Percentiles rank a stretch among this genome's conserved stretches.
Conservation (phyloP, 345 rosid species). For the Eucalyptus cloeziana region DNA sequence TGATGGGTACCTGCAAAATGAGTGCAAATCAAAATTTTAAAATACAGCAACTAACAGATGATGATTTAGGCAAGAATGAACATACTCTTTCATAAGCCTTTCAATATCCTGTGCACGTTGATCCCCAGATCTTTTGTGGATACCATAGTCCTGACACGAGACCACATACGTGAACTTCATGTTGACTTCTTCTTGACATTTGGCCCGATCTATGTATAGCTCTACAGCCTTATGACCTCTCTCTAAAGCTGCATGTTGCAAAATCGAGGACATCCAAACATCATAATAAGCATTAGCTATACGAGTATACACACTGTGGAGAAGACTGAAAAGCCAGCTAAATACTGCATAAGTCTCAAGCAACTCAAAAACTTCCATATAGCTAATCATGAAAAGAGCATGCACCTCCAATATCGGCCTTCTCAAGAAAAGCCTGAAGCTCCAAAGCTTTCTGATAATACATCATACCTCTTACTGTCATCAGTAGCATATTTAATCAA, state of each 20-base stretch:
- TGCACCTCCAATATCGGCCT: conserved; percentile 83
- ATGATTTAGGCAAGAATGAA: neutral
- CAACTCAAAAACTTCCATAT: neutral
- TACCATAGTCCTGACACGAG: conserved; percentile 91
- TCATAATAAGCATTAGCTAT: neutral
- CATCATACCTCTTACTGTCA: conserved; percentile 95
- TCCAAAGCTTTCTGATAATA: conserved; percentile 90
- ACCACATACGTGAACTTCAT: conserved; percentile 96
- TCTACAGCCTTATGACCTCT: conserved; percentile 91
- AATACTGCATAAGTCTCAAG: neutral
- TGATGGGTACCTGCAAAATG: conserved; percentile 76
- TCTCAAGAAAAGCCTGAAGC: conserved; percentile 96
- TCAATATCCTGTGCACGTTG: conserved; percentile 75
- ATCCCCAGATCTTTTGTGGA: conserved; percentile 78
- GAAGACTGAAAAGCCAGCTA: neutral
- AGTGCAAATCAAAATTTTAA: neutral
- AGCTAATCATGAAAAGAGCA: neutral
- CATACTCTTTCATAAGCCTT: conserved; percentile 75
- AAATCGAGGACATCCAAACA: neutral
- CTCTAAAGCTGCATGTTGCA: conserved; percentile 46
- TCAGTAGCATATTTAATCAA: neutral
- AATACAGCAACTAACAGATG: neutral
- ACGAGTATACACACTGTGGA: neutral
- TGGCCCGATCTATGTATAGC: conserved; percentile 40
- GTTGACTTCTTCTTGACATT: conserved; percentile 92